Base-by-base conservation (phyloP, 2,329 filamentous ascomycete species). In the Trichophyton mentagrophytes region DNA sequence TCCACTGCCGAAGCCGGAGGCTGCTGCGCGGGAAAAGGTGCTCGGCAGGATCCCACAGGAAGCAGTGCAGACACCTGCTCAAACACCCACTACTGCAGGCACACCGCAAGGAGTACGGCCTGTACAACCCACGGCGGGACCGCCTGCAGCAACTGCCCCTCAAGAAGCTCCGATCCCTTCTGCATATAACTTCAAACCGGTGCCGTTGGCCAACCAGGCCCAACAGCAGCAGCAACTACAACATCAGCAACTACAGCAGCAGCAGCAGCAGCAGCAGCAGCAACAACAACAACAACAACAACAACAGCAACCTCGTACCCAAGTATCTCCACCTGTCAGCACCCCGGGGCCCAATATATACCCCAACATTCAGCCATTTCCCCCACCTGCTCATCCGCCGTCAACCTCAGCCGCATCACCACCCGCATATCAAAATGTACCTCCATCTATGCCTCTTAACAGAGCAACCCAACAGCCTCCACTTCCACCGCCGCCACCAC, bases 281-380 rank as follows among this genome's bases (percentile, higher is more conserved):
- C 33, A 36, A 7, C 33, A 36, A 3, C 33, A 36, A 36, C 33
- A 36, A 11, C 33, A 36, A 11, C 33, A 3, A 1, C 33, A 36
- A 27, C 55, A 17, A 13, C 40, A n/a, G 22, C 55, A 17, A 22
- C 55, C 36, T 57, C n/a, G 25, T 25, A 9, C 17, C 6, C 36
- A 40, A 5, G 15, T n/a, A 11, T 17, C 55, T 57, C 40, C 20
- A 15, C 40, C 20, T 15, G 22, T 38, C 33, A 57, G 30, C 36
- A 11, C 53, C 3, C 15, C 36, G 15, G 33, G 55, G 15, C 1
- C 57, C 20, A 33, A 36, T 15, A 33, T 33, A 36, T 59, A 44
- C 22, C 17, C 57, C 6, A 40, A 59, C n/a, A 59, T 59, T 8
- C 57, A 59, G 20, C 57, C 57, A 17, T 59, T 44, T 13, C 57